phyloP scores from a whole-genome alignment of 1,284 basidiomycete species.

The Flammula alnicola region DNA sequence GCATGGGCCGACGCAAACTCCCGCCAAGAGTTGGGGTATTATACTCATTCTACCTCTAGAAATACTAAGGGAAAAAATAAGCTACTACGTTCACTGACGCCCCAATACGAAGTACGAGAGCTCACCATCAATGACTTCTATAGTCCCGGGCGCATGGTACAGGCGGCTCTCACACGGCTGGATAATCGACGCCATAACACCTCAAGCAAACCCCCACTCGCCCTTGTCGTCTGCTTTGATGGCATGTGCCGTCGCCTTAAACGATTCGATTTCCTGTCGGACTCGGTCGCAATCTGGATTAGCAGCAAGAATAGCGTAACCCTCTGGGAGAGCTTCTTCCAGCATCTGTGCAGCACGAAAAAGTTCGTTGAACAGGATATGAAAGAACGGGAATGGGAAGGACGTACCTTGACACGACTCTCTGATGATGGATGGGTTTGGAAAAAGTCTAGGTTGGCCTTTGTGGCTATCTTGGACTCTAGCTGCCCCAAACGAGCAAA shows the following conservation, averaged over 20 bases:
- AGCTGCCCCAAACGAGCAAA: conserved; percentile 64
- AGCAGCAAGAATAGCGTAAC: conserved; percentile 52
- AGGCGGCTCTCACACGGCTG: too few relatives aligned
- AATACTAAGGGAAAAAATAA: too few relatives aligned
- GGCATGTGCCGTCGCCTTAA: conserved; percentile 31
- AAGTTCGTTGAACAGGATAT: not conserved
- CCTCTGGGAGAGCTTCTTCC: conserved; percentile 59
- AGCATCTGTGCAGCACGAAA: conserved; percentile 47
- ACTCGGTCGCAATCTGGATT: conserved; percentile 50
- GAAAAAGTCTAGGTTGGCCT: conserved; percentile 52
- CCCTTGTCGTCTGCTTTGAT: conserved; percentile 13
- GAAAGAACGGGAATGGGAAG: not conserved
- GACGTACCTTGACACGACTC: conserved; percentile 69
- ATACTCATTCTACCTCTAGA: too few relatives aligned
- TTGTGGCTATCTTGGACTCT: conserved; percentile 42
- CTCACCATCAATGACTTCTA: too few relatives aligned
- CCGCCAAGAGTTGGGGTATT: too few relatives aligned
- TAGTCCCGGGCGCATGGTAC: too few relatives aligned
- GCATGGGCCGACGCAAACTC: too few relatives aligned
- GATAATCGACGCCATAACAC: too few relatives aligned
- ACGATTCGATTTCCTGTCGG: conserved; percentile 36
- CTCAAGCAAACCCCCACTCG: conserved; percentile 9
- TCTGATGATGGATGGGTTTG: conserved; percentile 79
- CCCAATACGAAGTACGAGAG: too few relatives aligned
- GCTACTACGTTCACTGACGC: too few relatives aligned